A percentile compares a stretch with the other conserved stretches of the same genome.
These are phyloP conservation scores for Gossypium gossypioides DNA, from an alignment of 441 rosid genomes.

Conservation along the genomic window DNA sequence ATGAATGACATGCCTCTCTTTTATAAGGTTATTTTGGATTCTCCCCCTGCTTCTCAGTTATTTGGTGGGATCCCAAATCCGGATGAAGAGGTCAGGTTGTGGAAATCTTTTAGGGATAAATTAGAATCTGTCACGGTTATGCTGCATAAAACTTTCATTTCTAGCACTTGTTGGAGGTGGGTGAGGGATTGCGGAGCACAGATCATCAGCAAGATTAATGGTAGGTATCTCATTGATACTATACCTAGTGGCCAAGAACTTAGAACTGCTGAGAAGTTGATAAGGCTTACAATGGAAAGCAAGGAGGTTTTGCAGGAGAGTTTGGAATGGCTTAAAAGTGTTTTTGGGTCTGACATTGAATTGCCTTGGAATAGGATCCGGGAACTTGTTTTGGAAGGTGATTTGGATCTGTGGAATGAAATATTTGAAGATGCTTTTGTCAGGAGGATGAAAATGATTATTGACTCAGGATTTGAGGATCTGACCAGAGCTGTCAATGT, in stretches of 20 bases:
- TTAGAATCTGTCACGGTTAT: conserved; percentile 49
- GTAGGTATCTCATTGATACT: conserved; percentile 55
- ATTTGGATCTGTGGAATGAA: conserved; percentile 92
- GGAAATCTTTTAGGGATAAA: conserved; percentile 77
- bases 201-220: conserved; percentile 54
- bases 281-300: conserved; percentile 70
- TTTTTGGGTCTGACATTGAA: conserved; percentile 94
- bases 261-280: conserved; percentile 66
- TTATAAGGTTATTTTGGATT: conserved; percentile 64
- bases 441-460: conserved; percentile 70
- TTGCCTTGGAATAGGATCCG: conserved; percentile 90
- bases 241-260: conserved; percentile 64
- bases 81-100: conserved; percentile 78
- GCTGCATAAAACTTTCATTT: conserved; percentile 48
- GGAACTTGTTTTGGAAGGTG: conserved; percentile 81
- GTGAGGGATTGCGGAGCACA: conserved; percentile 64
- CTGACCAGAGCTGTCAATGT: conserved; percentile 48
- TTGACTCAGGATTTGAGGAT: conserved; percentile 55
- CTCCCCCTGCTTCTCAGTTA: conserved; percentile 89
- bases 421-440: conserved; percentile 92
- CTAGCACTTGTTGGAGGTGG: conserved; percentile 67
- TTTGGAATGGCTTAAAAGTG: conserved; percentile 87
- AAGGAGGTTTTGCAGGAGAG: conserved; percentile 78
- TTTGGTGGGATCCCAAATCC: conserved; percentile 93
- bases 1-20: conserved; percentile 84